These are phyloP conservation scores for Prunella vulgaris DNA, from an alignment of 257 asterid species.

Conservation along the genomic window DNA sequence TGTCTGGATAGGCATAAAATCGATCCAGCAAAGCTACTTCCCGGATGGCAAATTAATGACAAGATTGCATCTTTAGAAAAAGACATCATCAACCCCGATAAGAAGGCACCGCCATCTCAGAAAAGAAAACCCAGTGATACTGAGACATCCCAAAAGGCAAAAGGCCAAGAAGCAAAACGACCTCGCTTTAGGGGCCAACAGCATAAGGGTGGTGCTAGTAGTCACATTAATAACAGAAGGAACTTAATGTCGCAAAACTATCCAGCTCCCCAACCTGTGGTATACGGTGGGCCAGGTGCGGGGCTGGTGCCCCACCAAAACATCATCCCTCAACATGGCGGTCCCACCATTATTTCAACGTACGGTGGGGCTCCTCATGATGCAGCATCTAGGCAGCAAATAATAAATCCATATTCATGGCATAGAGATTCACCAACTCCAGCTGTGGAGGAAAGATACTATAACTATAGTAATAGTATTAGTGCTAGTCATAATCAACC, in stretches of 20 bases:
- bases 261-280: conserved; percentile 28
- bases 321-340: conserved; percentile 31
- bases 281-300: conserved; percentile 55
- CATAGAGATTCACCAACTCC: conserved; percentile 28
- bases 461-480: neutral
- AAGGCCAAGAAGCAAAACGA: conserved; percentile 49
- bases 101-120: conserved; percentile 28
- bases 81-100: conserved; percentile 35
- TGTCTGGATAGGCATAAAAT: conserved; percentile 59
- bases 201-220: conserved; percentile 19
- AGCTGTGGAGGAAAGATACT: conserved; percentile 35
- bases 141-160: conserved; percentile 36
- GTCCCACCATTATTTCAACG: conserved; percentile 21
- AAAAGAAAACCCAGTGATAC: conserved; percentile 57
- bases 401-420: conserved; percentile 31
- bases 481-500: conserved; percentile 24
- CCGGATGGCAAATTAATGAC: conserved; percentile 74
- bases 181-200: conserved; percentile 39
- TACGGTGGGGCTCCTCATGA: conserved; percentile 30
- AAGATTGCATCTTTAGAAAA: conserved; percentile 51
- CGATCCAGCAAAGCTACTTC: conserved; percentile 52
- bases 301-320: conserved; percentile 36
- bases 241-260: conserved; percentile 11
- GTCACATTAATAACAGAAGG: conserved; percentile 30
- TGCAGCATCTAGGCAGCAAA: conserved; percentile 20